These are phyloP conservation scores for Solanum peruvianum DNA, from an alignment of 257 asterid genomes.

Conservation along the genomic window DNA sequence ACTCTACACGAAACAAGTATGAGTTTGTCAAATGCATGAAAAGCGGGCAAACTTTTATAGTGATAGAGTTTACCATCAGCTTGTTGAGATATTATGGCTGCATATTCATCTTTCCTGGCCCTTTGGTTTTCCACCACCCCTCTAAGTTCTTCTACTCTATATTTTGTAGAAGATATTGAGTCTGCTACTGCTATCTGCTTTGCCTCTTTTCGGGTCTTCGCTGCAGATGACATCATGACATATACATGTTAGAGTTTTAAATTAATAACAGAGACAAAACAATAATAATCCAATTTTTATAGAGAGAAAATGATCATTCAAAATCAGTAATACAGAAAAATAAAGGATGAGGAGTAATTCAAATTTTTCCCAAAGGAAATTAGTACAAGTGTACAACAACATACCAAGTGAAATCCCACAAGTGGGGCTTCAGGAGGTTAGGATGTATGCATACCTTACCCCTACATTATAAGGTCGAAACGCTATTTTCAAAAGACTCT, in stretches of 20 bases:
- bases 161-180: slow-evolving; percentile 42
- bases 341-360: background rate
- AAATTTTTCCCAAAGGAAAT: background rate
- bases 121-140: slow-evolving; percentile 48
- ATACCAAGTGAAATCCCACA: background rate
- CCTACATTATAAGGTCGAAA: background rate
- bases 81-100: slow-evolving; percentile 67
- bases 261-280: background rate
- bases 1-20: background rate
- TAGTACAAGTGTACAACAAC: background rate
- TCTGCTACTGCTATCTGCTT: slow-evolving; percentile 49
- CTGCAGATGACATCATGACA: slow-evolving; percentile 19
- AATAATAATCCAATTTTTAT: background rate
- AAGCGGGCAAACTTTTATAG: background rate
- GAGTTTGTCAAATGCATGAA: background rate
- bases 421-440: background rate
- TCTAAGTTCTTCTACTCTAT: slow-evolving; percentile 54
- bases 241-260: background rate
- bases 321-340: background rate
- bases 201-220: slow-evolving; percentile 61
- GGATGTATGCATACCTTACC: background rate
- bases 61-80: slow-evolving; percentile 45
- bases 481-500: background rate
- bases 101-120: slow-evolving; percentile 61
- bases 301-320: background rate